Conservation (phyloP, 2,329 filamentous ascomycete species). For the Alternaria dauci region DNA sequence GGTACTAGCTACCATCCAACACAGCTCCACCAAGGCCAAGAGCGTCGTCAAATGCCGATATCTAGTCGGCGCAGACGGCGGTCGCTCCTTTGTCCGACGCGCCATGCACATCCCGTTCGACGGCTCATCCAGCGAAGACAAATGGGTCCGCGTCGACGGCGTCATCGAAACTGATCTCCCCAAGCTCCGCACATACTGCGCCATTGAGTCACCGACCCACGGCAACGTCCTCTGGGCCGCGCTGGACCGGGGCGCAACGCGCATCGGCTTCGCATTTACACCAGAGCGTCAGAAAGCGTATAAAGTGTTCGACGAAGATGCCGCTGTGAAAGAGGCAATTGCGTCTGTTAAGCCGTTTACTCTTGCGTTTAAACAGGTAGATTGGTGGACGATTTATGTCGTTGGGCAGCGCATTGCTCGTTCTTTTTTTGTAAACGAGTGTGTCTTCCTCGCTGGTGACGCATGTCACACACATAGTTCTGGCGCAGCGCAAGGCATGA, state of each 20-base stretch:
- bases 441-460: constrained; percentile 63
- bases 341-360: constrained; percentile 34
- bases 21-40: constrained; percentile 27
- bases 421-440: constrained; percentile 49
- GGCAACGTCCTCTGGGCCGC: constrained; percentile 65
- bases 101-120: constrained; percentile 60
- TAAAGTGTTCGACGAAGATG: constrained; percentile 46
- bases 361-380: constrained; percentile 6
- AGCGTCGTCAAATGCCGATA: constrained; percentile 55
- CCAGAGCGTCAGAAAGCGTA: constrained; percentile 52
- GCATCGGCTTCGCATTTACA: constrained; percentile 64
- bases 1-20: neutral
- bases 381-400: constrained; percentile 57
- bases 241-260: constrained; percentile 62
- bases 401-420: constrained; percentile 55
- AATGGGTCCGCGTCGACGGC: constrained; percentile 64
- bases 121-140: constrained; percentile 59
- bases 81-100: constrained; percentile 59
- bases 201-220: constrained; percentile 62
- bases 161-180: constrained; percentile 60
- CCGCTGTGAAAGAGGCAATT: constrained; percentile 52
- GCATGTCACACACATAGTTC: too few relatives aligned
- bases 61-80: constrained; percentile 63
- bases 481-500: too few relatives aligned
- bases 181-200: constrained; percentile 56